Evolutionary conservation across 352 stramenopile genomes (phyloP), one percentile per base, ranked within the genome.

Genomic region (Plasmopara halstedii): DNA sequence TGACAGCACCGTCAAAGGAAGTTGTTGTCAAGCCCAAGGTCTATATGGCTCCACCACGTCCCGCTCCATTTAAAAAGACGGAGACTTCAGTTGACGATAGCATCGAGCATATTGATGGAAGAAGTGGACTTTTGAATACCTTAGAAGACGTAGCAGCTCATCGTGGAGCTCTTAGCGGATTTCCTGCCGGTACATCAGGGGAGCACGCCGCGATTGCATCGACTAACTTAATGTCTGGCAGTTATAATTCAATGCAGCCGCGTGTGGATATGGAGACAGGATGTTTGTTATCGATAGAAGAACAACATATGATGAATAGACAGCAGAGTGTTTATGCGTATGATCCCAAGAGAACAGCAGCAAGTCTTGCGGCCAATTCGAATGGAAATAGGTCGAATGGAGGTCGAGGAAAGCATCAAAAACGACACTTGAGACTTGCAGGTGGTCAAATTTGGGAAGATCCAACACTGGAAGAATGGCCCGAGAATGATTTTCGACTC

Each of bases 401-500:
- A 15, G 14, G 17, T 27, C 27, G 17, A 9, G 22, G 32, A 5
- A 53, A 47, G 7, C 71, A 76, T 36, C 32, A 50, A 3, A 92
- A 88, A 46, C 63, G 69, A 27, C 66, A 80, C 22, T 20, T 92
- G 19, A 64, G 81, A 37, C 68, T 88, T 50, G 81, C 71, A 8
- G 78, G 78, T 1, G 92, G 91, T 7, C 70, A 96, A 49, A 76
- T 95, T 6, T 98, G 92, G 91, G 81, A 92, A 18, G 94, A 98
- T 55, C 41, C 58, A 25, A 96, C 89, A 19, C 68, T 98, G 14
- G 71, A 73, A 5, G 88, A 98, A 46, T 98, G 93, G 93, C 94
- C 94, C 0, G 83, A 96, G 15, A 98, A 98, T 62, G 94, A 98
- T 62, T 98, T 96, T 64, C 85, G 94, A 2, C 64, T 98, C 13